phyloP scores from a whole-genome alignment of 441 rosid species.

The Capsella rubella region DNA sequence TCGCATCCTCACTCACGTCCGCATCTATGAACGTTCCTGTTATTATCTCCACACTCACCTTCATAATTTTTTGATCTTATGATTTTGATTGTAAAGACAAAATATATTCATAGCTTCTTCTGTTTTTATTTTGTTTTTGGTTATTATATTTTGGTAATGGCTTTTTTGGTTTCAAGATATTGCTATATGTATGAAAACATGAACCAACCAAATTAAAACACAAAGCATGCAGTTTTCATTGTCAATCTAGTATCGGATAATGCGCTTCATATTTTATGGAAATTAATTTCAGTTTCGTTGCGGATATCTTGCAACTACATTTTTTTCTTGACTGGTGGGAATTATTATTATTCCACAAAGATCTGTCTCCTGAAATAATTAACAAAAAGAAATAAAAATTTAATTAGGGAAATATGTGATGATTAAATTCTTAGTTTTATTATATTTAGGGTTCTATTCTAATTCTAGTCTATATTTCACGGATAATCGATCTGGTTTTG shows the following conservation, averaged over 20 bases:
- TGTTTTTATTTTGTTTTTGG: neutral
- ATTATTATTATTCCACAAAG: neutral
- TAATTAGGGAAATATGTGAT: neutral
- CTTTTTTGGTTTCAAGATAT: constrained; percentile 18
- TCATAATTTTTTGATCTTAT: constrained; percentile 48
- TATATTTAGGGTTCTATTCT: neutral
- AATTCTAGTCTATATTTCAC: neutral
- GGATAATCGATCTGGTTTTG: neutral
- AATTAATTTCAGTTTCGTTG: neutral
- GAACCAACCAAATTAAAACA: constrained; percentile 35
- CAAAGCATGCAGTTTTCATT: constrained; percentile 36
- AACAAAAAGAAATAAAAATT: neutral
- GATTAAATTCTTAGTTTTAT: neutral
- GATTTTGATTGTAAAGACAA: constrained; percentile 3
- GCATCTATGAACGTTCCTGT: constrained; percentile 63
- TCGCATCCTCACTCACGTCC: constrained; percentile 58
- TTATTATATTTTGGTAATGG: neutral
- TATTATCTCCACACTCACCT: constrained; percentile 66
- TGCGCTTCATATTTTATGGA: constrained; percentile 6
- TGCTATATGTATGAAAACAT: constrained; percentile 27
- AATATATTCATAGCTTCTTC: neutral
- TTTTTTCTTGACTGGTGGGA: constrained; percentile 16
- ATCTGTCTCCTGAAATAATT: constrained; percentile 24
- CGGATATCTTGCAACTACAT: constrained; percentile 17
- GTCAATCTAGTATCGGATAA: constrained; percentile 12